phyloP scores from a whole-genome alignment of 345 rosid genomes.

The Pistacia vera region DNA sequence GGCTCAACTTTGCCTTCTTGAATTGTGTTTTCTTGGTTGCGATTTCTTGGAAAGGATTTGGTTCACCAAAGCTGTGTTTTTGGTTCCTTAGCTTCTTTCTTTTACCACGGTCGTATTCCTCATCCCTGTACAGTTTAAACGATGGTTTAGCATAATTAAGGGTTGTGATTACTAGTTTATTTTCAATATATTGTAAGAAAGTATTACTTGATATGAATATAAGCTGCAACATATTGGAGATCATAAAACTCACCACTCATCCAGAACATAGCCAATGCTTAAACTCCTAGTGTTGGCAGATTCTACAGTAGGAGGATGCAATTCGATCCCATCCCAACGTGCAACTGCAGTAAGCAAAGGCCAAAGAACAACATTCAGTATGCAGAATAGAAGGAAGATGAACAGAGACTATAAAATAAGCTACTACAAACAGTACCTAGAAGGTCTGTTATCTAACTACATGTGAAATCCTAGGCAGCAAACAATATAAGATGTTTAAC shows the following conservation, averaged over 20 bases:
- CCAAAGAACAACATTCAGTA: conserved; percentile 13
- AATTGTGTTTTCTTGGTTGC: conserved; percentile 47
- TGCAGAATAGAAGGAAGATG: background rate
- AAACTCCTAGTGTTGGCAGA: conserved; percentile 29
- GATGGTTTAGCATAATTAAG: background rate
- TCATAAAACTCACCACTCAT: conserved; percentile 76
- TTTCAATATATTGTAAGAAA: background rate
- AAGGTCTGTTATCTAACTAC: background rate
- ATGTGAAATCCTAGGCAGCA: no score
- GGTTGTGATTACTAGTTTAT: background rate
- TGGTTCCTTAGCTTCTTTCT: conserved; percentile 68
- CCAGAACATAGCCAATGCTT: conserved; percentile 68
- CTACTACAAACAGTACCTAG: background rate
- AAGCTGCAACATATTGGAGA: background rate
- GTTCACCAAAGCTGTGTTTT: conserved; percentile 50
- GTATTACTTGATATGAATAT: background rate
- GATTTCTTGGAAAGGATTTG: conserved; percentile 77
- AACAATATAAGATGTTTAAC: no score
- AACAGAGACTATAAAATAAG: background rate
- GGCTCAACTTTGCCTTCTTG: conserved; percentile 41
- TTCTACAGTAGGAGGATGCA: conserved; percentile 33
- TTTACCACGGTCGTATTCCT: conserved; percentile 89
- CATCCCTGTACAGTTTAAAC: conserved; percentile 60
- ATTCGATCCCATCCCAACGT: conserved; percentile 66
- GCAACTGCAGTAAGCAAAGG: conserved; percentile 55